Conservation (phyloP, 768 basidiomycete species). For the Boletus eberwhitei region DNA sequence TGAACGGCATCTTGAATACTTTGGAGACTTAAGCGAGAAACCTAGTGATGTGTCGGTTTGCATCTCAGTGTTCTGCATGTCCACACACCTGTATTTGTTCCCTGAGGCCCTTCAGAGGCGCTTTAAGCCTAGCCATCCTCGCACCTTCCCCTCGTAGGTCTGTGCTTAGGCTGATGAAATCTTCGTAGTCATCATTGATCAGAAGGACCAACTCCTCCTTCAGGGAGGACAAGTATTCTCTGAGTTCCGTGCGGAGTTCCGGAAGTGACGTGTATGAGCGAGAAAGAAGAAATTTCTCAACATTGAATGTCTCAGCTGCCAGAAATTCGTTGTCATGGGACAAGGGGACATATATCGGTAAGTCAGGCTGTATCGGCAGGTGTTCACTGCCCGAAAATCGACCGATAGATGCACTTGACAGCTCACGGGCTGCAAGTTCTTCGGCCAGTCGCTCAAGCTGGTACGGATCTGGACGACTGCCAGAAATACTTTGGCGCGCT, state of each 20-base stretch:
- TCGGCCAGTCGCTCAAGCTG: slow-evolving; percentile 71
- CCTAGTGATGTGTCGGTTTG: slow-evolving; percentile 28
- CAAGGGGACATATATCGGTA: slow-evolving; percentile 68
- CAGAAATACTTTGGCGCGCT: slow-evolving; percentile 12
- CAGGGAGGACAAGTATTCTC: slow-evolving; percentile 76
- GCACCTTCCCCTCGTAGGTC: slow-evolving; percentile 84
- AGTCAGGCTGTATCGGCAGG: slow-evolving; percentile 35
- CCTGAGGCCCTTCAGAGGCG: slow-evolving; percentile 63
- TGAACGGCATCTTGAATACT: slow-evolving; percentile 71
- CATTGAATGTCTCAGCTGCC: slow-evolving; percentile 64
- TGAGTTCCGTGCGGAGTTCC: slow-evolving; percentile 82
- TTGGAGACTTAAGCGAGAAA: slow-evolving; percentile 60
- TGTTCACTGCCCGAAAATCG: slow-evolving; percentile 8
- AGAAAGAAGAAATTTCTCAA: slow-evolving; percentile 85
- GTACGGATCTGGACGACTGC: slow-evolving; percentile 47
- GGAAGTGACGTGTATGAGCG: slow-evolving; percentile 81
- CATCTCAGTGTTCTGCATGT: background rate
- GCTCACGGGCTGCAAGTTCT: slow-evolving; percentile 61
- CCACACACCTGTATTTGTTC: slow-evolving; percentile 59
- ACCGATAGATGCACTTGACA: slow-evolving; percentile 17
- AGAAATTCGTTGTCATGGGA: slow-evolving; percentile 79
- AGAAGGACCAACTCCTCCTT: slow-evolving; percentile 94
- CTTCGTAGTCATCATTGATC: slow-evolving; percentile 98
- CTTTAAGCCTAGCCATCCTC: slow-evolving; percentile 62
- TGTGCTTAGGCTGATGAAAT: slow-evolving; percentile 94